Conservation (phyloP, 129 eudicot genomes). For the Escallonia herrerae region DNA sequence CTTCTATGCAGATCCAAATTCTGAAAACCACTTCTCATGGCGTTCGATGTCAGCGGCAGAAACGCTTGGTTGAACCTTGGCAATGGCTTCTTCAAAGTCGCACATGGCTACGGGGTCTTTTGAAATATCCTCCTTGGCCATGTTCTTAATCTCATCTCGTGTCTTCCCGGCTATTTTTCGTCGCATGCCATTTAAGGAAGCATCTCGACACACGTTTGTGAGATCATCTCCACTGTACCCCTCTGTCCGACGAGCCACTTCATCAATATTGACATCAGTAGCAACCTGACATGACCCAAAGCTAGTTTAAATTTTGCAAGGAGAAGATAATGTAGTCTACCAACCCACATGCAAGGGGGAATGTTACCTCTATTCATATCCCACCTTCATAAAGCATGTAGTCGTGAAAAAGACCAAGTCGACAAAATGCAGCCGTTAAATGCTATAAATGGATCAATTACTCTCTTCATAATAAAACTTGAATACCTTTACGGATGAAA, state of each 20-base stretch:
- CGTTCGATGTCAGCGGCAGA: slow-evolving; percentile 82
- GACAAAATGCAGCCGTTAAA: too few relatives aligned
- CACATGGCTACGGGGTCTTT: slow-evolving; percentile 91
- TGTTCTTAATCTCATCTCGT: slow-evolving; percentile 85
- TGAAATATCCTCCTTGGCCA: slow-evolving; percentile 86
- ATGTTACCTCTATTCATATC: too few relatives aligned
- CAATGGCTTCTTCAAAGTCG: slow-evolving; percentile 77
- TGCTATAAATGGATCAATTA: too few relatives aligned
- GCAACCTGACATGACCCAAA: slow-evolving; percentile 45
- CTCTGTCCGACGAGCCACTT: slow-evolving; percentile 83
- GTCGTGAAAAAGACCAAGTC: too few relatives aligned
- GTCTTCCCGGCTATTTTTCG: slow-evolving; percentile 95
- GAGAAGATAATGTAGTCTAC: neutral
- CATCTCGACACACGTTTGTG: slow-evolving; percentile 89
- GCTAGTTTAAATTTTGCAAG: neutral
- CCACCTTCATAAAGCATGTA: too few relatives aligned
- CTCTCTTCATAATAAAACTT: too few relatives aligned
- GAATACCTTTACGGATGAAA: too few relatives aligned
- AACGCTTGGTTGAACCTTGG: slow-evolving; percentile 88
- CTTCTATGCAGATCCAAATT: slow-evolving; percentile 80
- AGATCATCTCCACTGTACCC: slow-evolving; percentile 98
- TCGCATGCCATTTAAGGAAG: slow-evolving; percentile 92
- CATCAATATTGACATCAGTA: slow-evolving; percentile 77
- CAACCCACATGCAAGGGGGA: too few relatives aligned
- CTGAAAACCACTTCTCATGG: slow-evolving; percentile 89